Evolutionary conservation across 2,329 filamentous ascomycete genomes (phyloP).

Genomic region (Xylaria sp.): DNA sequence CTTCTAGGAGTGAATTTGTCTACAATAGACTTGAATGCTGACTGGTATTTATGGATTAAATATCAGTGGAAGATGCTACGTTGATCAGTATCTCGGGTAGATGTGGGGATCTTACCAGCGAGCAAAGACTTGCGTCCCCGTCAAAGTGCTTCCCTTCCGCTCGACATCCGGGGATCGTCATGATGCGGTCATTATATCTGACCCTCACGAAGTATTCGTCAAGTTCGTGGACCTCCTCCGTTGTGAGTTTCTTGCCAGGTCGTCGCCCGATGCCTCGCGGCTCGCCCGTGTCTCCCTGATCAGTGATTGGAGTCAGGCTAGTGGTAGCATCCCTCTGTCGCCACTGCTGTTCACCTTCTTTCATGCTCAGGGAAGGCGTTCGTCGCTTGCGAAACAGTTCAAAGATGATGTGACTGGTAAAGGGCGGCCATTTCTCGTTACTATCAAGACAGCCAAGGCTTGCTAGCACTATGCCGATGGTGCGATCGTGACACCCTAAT

Average conservation of each 20-base stretch:
- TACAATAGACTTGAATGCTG: conserved; percentile 7
- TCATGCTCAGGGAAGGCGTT: background rate
- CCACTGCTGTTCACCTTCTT: conserved; percentile 1
- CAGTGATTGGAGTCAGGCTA: background rate
- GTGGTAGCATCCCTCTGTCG: background rate
- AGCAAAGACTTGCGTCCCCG: background rate
- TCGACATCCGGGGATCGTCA: conserved; percentile 7
- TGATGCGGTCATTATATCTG: conserved; percentile 8
- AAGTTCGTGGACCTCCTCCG: background rate
- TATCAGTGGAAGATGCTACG: conserved; percentile 2
- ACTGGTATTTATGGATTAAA: background rate
- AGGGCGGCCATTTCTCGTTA: conserved; percentile 10
- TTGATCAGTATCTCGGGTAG: background rate
- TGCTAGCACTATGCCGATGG: conserved; percentile 13
- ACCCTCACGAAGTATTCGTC: conserved; percentile 6
- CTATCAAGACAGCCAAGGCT: conserved; percentile 16
- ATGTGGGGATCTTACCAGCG: background rate
- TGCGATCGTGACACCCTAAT: conserved; percentile 13
- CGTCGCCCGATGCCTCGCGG: background rate
- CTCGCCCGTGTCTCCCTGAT: background rate
- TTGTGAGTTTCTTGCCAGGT: background rate
- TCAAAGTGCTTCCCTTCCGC: conserved; percentile 8
- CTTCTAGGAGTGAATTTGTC: conserved; percentile 7
- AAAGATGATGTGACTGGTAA: conserved; percentile 7
- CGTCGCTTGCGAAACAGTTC: conserved; percentile 7